phyloP scores from a whole-genome alignment of 2,329 filamentous ascomycete genomes.

The Aureobasidium mangrovei region DNA sequence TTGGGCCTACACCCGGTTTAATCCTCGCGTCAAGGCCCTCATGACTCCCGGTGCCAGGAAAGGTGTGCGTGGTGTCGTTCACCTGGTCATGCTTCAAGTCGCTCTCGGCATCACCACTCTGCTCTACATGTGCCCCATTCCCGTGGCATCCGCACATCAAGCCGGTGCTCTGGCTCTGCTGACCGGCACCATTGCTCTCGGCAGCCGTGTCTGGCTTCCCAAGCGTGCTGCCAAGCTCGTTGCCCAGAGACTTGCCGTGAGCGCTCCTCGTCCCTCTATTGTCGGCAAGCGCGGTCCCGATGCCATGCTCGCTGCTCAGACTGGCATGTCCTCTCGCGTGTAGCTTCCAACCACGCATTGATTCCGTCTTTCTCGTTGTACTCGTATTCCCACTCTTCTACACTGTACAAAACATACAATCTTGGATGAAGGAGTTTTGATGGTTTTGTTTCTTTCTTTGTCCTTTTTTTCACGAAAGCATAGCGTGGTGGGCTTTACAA shows the following conservation, averaged over 20 bases:
- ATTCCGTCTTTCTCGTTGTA: neutral
- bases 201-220: slow-evolving; percentile 68
- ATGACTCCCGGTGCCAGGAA: slow-evolving; percentile 55
- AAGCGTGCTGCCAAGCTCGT: slow-evolving; percentile 31
- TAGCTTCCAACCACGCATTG: neutral
- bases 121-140: slow-evolving; percentile 85
- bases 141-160: slow-evolving; percentile 84
- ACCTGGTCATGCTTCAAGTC: slow-evolving; percentile 74
- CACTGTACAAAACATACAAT: neutral
- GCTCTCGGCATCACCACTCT: slow-evolving; percentile 81
- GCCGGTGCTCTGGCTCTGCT: slow-evolving; percentile 79
- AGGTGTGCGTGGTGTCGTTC: slow-evolving; percentile 70
- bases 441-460: neutral
- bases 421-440: neutral
- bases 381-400: neutral
- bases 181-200: slow-evolving; percentile 71
- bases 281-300: slow-evolving; percentile 16
- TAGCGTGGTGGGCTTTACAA: too few relatives aligned
- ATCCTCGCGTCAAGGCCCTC: slow-evolving; percentile 51
- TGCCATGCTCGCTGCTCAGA: slow-evolving; percentile 15
- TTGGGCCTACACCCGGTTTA: slow-evolving; percentile 69
- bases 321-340: neutral
- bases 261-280: slow-evolving; percentile 13
- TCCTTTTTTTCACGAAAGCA: too few relatives aligned
- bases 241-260: slow-evolving; percentile 19